phyloP scores from a whole-genome alignment of 257 asterid genomes.

The Ligustrum vulgare region DNA sequence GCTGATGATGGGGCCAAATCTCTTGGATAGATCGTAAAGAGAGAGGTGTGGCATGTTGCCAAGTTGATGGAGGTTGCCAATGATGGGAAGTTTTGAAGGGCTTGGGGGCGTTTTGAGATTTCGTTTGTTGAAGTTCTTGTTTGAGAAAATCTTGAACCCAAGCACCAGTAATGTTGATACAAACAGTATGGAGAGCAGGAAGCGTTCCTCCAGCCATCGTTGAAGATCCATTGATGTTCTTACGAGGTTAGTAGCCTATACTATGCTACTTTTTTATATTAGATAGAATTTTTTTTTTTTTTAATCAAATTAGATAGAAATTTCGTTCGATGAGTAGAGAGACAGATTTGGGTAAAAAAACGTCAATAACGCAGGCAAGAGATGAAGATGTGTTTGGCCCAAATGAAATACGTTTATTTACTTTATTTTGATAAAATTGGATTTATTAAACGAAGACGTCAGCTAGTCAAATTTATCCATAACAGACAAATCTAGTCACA shows the following conservation, averaged over 20 bases:
- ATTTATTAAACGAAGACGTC: no score
- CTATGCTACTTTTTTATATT: no score
- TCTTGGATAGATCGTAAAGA: slow-evolving; percentile 37
- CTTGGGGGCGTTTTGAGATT: slow-evolving; percentile 37
- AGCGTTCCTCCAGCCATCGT: slow-evolving; percentile 11
- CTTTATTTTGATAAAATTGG: no score
- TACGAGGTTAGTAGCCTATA: not conserved
- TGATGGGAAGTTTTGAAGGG: slow-evolving; percentile 54
- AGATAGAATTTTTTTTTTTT: no score
- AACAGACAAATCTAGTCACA: no score
- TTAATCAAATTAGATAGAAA: no score
- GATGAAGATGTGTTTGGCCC: no score
- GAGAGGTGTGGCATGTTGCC: slow-evolving; percentile 55
- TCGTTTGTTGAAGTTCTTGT: slow-evolving; percentile 7
- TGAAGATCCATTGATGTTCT: slow-evolving; percentile 23
- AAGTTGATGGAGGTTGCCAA: slow-evolving; percentile 63
- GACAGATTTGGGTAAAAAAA: no score
- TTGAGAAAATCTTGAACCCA: not conserved
- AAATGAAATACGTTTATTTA: no score
- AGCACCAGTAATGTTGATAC: slow-evolving; percentile 21
- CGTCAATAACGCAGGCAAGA: no score
- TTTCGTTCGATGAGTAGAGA: no score
- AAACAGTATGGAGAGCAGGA: slow-evolving; percentile 4
- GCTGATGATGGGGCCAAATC: slow-evolving; percentile 46
- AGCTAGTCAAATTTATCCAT: no score